Evolutionary conservation across 2,329 filamentous ascomycete genomes (phyloP).

Genomic region (Huntiella abstrusa): DNA sequence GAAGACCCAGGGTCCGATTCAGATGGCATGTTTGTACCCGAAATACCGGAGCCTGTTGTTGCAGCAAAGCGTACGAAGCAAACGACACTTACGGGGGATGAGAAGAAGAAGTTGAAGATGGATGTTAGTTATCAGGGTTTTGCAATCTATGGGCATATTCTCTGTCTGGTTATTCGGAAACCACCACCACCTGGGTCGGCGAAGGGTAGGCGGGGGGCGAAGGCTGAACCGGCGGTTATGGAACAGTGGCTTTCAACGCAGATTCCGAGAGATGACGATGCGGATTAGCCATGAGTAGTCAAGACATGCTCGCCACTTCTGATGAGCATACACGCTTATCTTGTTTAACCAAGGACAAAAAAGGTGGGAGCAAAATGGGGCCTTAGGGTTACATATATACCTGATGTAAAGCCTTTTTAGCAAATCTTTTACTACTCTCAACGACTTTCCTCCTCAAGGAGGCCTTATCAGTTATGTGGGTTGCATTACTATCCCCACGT

Average conservation of each 20-base stretch:
- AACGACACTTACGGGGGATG: slow-evolving; percentile 27
- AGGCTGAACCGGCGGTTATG: slow-evolving; percentile 52
- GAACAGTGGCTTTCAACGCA: slow-evolving; percentile 82
- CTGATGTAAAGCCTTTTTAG: background rate
- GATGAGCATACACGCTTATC: background rate
- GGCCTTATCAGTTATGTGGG: background rate
- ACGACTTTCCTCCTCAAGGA: background rate
- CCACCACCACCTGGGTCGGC: slow-evolving; percentile 29
- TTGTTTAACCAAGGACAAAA: background rate
- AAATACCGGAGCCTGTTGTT: background rate
- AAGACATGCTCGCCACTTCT: too few species aligned
- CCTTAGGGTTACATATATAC: background rate
- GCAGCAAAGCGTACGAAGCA: slow-evolving; percentile 27
- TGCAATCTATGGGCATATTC: slow-evolving; percentile 79
- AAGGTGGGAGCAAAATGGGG: background rate
- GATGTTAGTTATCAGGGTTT: slow-evolving; percentile 88
- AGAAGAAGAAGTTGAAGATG: slow-evolving; percentile 83
- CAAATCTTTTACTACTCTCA: too few species aligned
- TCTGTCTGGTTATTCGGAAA: slow-evolving; percentile 76
- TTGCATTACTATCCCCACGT: background rate
- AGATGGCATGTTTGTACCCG: slow-evolving; percentile 5
- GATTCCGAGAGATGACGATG: slow-evolving; percentile 21
- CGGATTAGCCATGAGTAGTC: background rate
- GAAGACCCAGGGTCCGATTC: background rate
- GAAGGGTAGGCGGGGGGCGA: slow-evolving; percentile 16